Percentiles rank a stretch among this genome's conserved stretches.
phyloP scores from a whole-genome alignment of 2,329 filamentous ascomycete species.

The Sporothrix variecibatus region DNA sequence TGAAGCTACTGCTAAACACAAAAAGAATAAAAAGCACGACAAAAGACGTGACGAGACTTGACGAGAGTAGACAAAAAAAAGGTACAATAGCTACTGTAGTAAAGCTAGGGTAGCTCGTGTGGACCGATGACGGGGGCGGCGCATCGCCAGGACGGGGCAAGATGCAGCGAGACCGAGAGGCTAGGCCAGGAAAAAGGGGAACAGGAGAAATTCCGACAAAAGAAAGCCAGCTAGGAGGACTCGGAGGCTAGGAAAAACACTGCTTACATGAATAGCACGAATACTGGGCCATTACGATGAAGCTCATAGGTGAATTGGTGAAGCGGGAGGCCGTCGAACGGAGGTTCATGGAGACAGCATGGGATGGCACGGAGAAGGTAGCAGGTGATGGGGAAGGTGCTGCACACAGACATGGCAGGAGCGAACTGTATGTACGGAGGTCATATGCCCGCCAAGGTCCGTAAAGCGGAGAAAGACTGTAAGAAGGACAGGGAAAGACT shows the following conservation, averaged over 20 bases:
- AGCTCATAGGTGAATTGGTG: background rate
- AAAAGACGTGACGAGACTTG: background rate
- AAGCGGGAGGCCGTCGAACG: background rate
- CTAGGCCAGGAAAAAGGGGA: background rate
- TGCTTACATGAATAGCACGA: background rate
- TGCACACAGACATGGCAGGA: background rate
- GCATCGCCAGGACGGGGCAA: conserved; percentile 11
- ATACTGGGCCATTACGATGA: background rate
- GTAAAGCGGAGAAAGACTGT: background rate
- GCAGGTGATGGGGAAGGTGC: background rate
- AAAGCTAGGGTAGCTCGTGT: conserved; percentile 6
- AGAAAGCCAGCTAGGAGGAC: background rate
- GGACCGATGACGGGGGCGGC: conserved; percentile 7
- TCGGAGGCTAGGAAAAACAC: background rate
- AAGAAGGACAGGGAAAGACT: background rate
- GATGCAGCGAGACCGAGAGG: conserved; percentile 16
- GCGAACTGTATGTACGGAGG: background rate
- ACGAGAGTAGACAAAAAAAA: background rate
- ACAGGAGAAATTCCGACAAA: background rate
- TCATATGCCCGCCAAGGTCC: background rate
- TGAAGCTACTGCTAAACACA: background rate
- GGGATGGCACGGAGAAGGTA: background rate
- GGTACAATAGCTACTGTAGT: background rate
- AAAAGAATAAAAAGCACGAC: background rate
- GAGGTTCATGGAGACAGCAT: background rate